A percentile compares a stretch with the other conserved stretches of the same genome.
These are phyloP conservation scores for Tolypocladium guangdongense DNA, from an alignment of 2,329 filamentous ascomycete species.

Conservation along the genomic window DNA sequence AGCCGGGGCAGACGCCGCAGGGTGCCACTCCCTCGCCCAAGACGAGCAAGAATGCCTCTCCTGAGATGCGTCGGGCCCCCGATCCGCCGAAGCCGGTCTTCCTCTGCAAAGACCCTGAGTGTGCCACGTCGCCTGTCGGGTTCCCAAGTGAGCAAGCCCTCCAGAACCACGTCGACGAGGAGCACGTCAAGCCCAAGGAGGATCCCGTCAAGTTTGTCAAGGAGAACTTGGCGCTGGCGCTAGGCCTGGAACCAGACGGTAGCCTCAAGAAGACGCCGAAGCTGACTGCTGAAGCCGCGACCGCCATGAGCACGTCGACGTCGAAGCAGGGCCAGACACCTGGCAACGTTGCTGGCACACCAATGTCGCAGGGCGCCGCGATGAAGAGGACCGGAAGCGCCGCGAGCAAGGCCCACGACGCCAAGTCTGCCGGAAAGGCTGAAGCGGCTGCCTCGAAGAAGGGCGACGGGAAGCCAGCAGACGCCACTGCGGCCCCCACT, in stretches of 20 bases:
- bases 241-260: conserved; percentile 44
- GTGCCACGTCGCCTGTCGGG: conserved; percentile 36
- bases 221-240: conserved; percentile 35
- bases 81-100: conserved; percentile 31
- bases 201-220: conserved; percentile 42
- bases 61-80: conserved; percentile 26
- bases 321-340: conserved; percentile 40
- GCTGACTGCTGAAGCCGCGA: conserved; percentile 13
- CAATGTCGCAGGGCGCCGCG: conserved; percentile 39
- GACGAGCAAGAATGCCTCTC: conserved; percentile 34
- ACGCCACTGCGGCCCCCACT: conserved; percentile 7
- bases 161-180: conserved; percentile 43
- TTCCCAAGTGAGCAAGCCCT: conserved; percentile 45
- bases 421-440: conserved; percentile 17
- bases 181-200: conserved; percentile 45
- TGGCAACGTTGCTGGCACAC: conserved; percentile 30
- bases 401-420: conserved; percentile 28
- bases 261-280: conserved; percentile 24
- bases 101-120: conserved; percentile 42
- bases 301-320: conserved; percentile 27
- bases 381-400: conserved; percentile 41
- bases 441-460: conserved; percentile 16
- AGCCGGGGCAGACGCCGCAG: conserved; percentile 27
- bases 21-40: conserved; percentile 36
- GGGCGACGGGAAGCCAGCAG: conserved; percentile 16